Evolutionary conservation across 1,139 yeast genomes (phyloP), one percentile per base, ranked within the genome.

Genomic region (Yamadazyma dushanensis): DNA sequence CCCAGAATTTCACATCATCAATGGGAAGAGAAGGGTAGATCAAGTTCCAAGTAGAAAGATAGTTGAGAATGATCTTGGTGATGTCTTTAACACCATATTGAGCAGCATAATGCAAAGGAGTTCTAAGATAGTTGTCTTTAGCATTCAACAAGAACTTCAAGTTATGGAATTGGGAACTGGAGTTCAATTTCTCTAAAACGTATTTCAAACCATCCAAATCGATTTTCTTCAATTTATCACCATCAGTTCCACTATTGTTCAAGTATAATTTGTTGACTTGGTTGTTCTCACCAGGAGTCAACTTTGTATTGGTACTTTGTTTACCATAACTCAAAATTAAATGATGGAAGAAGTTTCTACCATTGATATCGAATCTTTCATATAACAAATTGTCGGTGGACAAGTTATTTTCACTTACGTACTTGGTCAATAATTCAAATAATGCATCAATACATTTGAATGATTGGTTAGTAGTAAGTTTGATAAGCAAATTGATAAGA

Each of bases 101-200:
- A 2, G 95, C 83, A 11, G 96, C 80, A 58, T 90, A 90, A 61
- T 92, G 97, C 38, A 92, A 66, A 0, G 97, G 96, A 1, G 96
- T 84, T 45, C 97, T 74, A 40, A 70, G 70, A 53, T 88, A 86
- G 43, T 78, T 80, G 56, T 92, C 98, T 32, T 74, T 73, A 29
- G 82, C 80, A 36, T 80, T 61, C 30, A 89, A 65, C 40, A 83
- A 70, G 10, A 71, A 68, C 8, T 78, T 78, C 32, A 47, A 44
- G 23, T 47, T 47, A 19, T 39, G 36, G 18, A 34, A 45, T 18
- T 38, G 31, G 4, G 44, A 25, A 27, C 37, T 38, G n/a, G 83
- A 76, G 17, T 70, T 69, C 21, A 80, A 76, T 22, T 52, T 50
- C 5, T 43, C 39, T 23, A 58, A 43, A 5, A 57, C 37, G 31